Evolutionary conservation across 1,284 basidiomycete species (phyloP), one percentile per base, ranked within the genome.

Genomic region (Trametes hirsuta): DNA sequence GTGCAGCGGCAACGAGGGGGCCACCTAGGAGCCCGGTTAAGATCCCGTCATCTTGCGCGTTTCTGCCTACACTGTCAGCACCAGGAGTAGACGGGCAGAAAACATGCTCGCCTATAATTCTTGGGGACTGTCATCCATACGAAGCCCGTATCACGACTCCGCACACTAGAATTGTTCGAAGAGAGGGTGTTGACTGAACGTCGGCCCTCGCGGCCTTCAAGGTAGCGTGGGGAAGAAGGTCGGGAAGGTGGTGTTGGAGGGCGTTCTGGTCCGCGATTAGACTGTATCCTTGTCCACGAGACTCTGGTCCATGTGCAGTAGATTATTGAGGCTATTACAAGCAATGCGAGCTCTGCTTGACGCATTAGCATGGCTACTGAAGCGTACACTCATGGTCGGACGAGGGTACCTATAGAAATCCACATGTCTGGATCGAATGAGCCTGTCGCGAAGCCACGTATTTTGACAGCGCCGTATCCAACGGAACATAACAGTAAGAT

Each of bases 91-190:
- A 18, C 18, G 18, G 18, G 18, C 18, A 18, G 18, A 18, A 18
- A 18, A 18, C 18, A 18, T 18, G 18, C 42, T 34, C 62, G 90
- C 91, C 91, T 81, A 70, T 91, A 94, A 68, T 93, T 92, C 73
- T 92, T 91, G 0, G 90, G 88, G 9, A 93, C 90, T n/a, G 91
- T 90, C 91, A 93, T 93, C 90, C 90, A 93, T 35, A 93, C 80
- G 69, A 87, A 90, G 37, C 86, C 84, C 63, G 85, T 64, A 50
- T 69, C 84, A 62, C 64, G 61, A 40, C 58, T 58, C 35, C 64
- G 57, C n/a, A 61, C 55, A 15, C 53, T 48, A 10, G 34, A 24
- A 15, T 56, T 53, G 40, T 55, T 37, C 15, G 55, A 39, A 14
- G 34, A 39, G 4, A 42, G 59, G 15, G 42, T 36, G 30, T 44